Conservation (phyloP, 331 rosid species). For the Saraca asoca region DNA sequence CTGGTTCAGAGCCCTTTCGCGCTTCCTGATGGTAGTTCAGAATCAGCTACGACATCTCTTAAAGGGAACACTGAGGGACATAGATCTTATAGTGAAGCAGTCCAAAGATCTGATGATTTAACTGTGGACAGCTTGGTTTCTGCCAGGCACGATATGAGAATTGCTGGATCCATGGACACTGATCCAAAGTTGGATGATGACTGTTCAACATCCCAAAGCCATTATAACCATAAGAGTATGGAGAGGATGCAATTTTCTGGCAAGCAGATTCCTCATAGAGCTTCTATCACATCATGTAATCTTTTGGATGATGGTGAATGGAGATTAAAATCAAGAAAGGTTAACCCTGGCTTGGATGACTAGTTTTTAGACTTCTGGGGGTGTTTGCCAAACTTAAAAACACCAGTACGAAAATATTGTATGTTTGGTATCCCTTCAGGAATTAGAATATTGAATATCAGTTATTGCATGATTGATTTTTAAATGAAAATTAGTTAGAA, state of each 20-base stretch:
- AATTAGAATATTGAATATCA: too few relatives aligned
- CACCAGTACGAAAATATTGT: too few relatives aligned
- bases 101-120: conserved; percentile 88
- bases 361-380: neutral
- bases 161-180: conserved; percentile 58
- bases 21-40: conserved; percentile 86
- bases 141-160: conserved; percentile 57
- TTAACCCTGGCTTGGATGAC: conserved; percentile 25
- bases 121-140: conserved; percentile 88
- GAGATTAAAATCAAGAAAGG: conserved; percentile 83
- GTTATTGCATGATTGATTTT: too few relatives aligned
- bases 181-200: conserved; percentile 84
- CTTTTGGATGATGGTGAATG: conserved; percentile 68
- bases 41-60: conserved; percentile 95
- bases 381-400: too few relatives aligned
- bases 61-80: conserved; percentile 79
- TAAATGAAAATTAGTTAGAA: too few relatives aligned
- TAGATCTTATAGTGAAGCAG: conserved; percentile 80
- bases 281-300: conserved; percentile 48
- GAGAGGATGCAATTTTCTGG: conserved; percentile 75
- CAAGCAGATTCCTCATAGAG: conserved; percentile 87
- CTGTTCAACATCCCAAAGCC: conserved; percentile 79
- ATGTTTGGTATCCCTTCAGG: too few relatives aligned
- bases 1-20: conserved; percentile 61
- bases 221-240: conserved; percentile 43